These are phyloP conservation scores for Lichtheimia corymbifera DNA, from an alignment of 371 early-diverging fungal species.

Conservation along the genomic window DNA sequence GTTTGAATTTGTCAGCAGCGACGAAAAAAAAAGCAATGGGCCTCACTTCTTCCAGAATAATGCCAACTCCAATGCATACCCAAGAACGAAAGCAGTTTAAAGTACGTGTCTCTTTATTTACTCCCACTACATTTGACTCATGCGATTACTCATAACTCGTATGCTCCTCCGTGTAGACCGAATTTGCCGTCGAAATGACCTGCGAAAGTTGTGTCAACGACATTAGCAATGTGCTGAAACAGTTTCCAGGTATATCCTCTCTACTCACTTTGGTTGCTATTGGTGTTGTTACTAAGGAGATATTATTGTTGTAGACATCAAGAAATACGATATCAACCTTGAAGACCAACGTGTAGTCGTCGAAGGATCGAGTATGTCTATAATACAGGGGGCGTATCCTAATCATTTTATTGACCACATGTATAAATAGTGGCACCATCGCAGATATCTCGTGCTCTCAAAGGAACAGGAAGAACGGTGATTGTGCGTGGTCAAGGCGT, in stretches of 20 bases:
- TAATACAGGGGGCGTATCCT: too few species aligned
- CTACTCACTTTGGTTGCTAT: neutral
- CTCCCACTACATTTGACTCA: too few species aligned
- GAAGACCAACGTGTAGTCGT: slow-evolving; percentile 62
- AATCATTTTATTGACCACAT: slow-evolving; percentile 8
- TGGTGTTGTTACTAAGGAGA: neutral
- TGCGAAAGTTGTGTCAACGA: slow-evolving; percentile 75
- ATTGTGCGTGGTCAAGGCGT: slow-evolving; percentile 79
- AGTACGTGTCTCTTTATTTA: too few species aligned
- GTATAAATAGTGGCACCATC: slow-evolving; percentile 64
- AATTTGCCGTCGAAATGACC: slow-evolving; percentile 85
- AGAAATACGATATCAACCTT: slow-evolving; percentile 58
- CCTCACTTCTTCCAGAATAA: too few species aligned
- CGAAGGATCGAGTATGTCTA: slow-evolving; percentile 58
- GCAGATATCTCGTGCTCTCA: slow-evolving; percentile 55
- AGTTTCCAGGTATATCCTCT: slow-evolving; percentile 45
- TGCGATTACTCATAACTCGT: too few species aligned
- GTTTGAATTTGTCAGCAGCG: too few species aligned
- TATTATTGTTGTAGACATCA: slow-evolving; percentile 36
- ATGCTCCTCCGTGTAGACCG: slow-evolving; percentile 44
- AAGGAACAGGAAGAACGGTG: slow-evolving; percentile 69
- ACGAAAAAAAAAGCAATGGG: too few species aligned
- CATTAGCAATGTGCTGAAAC: slow-evolving; percentile 57
- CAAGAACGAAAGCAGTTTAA: too few species aligned
- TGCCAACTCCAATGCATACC: too few species aligned